Evolutionary conservation across 129 eudicot genomes (phyloP), one percentile per base, ranked within the genome.

Genomic region (Artemisia annua): DNA sequence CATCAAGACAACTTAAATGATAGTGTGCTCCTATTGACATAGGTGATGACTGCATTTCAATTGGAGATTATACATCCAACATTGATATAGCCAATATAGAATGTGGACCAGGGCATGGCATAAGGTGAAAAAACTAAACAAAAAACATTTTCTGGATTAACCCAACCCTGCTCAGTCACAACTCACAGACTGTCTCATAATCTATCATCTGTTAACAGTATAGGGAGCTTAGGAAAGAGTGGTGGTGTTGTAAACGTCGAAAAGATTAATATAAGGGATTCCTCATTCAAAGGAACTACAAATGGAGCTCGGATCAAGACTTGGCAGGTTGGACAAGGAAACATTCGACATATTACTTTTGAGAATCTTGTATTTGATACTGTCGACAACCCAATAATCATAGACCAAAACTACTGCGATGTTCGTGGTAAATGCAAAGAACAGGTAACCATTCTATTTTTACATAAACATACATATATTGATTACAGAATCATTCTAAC

Each of bases 51-150:
- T 86, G 90, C 69, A 78, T 91, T 63, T 91, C 97, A 7, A 77
- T 91, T 50, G 92, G 92, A 43, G 96, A 88, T 79, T 56, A 67
- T 63, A 78, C 79, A 12, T 84, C 85, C 5, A 58, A 91, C 66
- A 55, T 91, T 49, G 71, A 83, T 15, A 76, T 88, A 51, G 5
- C 46, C 53, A 80, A 78, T 54, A 67, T 91, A 18, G 43, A 64
- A 49, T 91, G 97, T 81, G 97, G 97, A 66, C 92, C 97, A 1
- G 92, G 96, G 4, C 97, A 91, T 67, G 97, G 96, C 18, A 84
- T 91, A 71, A 91, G 97, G 96, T 86, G 61, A 71, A 56, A 56
- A 56, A 18, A 28, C 2, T 5, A 0, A 22, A 56, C 14, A 18
- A 13, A 26, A 52, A 24, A 11, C 2, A 8, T 4, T 11, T 22